These are phyloP conservation scores for Aurantiochytrium sp. DNA, from an alignment of 108 stramenopile species.

Conservation along the genomic window DNA sequence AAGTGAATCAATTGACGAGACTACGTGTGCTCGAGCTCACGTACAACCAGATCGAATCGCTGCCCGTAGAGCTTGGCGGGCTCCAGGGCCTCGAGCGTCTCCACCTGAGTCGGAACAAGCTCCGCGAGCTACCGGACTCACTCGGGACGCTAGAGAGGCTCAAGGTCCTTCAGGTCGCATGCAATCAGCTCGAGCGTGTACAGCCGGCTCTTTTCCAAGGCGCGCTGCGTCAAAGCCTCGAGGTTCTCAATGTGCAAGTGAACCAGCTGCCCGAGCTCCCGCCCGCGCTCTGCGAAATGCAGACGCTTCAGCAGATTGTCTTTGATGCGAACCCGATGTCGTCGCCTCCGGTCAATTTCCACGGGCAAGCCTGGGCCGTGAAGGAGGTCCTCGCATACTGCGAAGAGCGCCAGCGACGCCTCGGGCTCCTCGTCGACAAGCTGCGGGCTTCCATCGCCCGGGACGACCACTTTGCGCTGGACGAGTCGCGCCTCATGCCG, in stretches of 20 bases:
- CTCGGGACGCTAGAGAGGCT: slow-evolving; percentile 36
- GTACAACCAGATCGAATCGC: slow-evolving; percentile 34
- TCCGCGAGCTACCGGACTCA: slow-evolving; percentile 36
- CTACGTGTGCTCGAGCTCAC: slow-evolving; percentile 37
- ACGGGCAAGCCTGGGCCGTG: neutral
- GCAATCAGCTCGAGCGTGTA: slow-evolving; percentile 42
- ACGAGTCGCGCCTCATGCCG: neutral
- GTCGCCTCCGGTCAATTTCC: neutral
- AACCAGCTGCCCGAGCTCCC: slow-evolving; percentile 30
- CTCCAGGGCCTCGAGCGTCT: slow-evolving; percentile 29
- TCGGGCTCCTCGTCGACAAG: neutral
- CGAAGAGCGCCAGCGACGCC: neutral
- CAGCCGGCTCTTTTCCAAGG: slow-evolving; percentile 34
- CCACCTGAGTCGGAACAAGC: slow-evolving; percentile 32
- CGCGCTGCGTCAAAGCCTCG: slow-evolving; percentile 11
- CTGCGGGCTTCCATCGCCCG: neutral
- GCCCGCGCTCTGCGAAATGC: slow-evolving; percentile 32
- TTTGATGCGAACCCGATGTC: neutral
- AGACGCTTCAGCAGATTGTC: neutral
- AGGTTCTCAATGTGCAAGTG: slow-evolving; percentile 32
- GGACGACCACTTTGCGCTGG: neutral
- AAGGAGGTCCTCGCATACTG: neutral
- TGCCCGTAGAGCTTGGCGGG: slow-evolving; percentile 30
- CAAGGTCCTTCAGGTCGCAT: slow-evolving; percentile 33
- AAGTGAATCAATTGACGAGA: slow-evolving; percentile 24